phyloP scores from a whole-genome alignment of 148 eudicot genomes.

The Amaranthus palmeri region DNA sequence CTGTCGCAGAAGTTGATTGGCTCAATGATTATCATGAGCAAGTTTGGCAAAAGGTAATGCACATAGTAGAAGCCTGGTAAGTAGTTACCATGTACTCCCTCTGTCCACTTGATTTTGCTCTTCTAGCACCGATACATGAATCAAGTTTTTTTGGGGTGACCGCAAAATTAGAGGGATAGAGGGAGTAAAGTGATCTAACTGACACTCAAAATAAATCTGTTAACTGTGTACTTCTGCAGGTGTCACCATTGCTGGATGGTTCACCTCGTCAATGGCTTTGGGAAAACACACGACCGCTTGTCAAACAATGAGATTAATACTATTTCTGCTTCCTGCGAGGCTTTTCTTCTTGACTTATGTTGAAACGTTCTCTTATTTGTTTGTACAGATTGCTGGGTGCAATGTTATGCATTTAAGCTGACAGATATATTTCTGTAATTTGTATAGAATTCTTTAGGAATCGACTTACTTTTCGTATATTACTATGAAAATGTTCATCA shows the following conservation, averaged over 20 bases:
- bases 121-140: background rate
- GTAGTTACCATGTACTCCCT: background rate
- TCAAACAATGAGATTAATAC: slow-evolving; percentile 23
- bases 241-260: slow-evolving; percentile 75
- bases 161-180: background rate
- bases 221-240: slow-evolving; percentile 32
- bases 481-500: no score
- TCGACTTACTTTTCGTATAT: no score
- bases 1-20: slow-evolving; percentile 72
- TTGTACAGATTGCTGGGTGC: slow-evolving; percentile 5
- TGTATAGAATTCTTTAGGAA: background rate
- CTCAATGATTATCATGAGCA: slow-evolving; percentile 81
- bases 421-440: background rate
- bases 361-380: background rate
- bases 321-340: background rate
- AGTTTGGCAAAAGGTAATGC: slow-evolving; percentile 86
- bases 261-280: slow-evolving; percentile 76
- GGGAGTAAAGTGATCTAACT: background rate
- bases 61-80: background rate
- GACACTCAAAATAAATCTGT: background rate
- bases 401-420: background rate
- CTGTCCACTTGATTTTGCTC: background rate
- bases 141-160: no score
- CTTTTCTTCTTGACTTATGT: background rate
- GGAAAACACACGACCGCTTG: slow-evolving; percentile 75